phyloP scores from a whole-genome alignment of 2,329 filamentous ascomycete species.

The Mycosphaerella sp. region DNA sequence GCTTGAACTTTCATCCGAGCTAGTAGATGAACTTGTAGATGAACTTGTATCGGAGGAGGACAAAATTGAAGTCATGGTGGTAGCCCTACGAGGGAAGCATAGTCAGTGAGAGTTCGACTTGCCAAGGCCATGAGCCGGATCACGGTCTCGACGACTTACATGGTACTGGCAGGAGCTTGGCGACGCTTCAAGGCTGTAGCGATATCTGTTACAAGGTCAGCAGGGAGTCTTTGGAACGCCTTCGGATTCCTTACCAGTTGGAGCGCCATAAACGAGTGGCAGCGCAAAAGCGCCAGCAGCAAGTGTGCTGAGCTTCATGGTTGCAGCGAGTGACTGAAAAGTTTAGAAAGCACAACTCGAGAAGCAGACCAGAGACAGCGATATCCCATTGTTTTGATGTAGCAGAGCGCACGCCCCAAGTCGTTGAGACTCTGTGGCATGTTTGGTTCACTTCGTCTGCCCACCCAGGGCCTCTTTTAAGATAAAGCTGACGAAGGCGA shows the following conservation, averaged over 20 bases:
- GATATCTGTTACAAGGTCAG: neutral
- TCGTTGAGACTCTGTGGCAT: neutral
- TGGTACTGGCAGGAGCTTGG: neutral
- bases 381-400: slow-evolving; percentile 7
- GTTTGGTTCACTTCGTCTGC: neutral
- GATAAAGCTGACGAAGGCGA: slow-evolving; percentile 2
- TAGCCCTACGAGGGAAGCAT: neutral
- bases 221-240: neutral
- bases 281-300: slow-evolving; percentile 10
- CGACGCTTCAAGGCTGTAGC: neutral
- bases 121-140: neutral
- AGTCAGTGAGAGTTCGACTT: neutral
- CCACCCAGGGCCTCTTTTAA: slow-evolving; percentile 1
- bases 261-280: slow-evolving; percentile 10
- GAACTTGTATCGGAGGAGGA: neutral
- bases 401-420: neutral
- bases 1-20: too few species aligned
- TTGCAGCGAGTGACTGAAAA: slow-evolving; percentile 8
- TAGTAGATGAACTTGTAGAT: neutral
- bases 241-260: neutral
- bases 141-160: neutral
- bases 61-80: neutral
- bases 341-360: neutral
- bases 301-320: slow-evolving; percentile 18
- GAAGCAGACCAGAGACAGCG: neutral